Evolutionary conservation across 2,329 filamentous ascomycete species (phyloP).

Genomic region (Alternaria sp.): DNA sequence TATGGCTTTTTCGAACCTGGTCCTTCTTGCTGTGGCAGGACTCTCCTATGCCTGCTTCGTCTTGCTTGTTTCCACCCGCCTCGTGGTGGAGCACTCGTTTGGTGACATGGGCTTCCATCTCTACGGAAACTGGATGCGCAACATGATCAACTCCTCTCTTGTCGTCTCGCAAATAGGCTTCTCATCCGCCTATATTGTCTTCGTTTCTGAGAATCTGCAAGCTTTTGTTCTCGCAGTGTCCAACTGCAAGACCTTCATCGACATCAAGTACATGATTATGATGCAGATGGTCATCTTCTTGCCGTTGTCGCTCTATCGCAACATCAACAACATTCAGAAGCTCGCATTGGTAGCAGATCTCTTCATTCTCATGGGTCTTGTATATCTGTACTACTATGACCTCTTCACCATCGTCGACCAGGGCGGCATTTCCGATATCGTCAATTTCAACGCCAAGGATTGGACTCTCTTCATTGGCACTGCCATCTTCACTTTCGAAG

Average conservation of each 20-base stretch:
- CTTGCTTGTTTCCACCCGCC: constrained; percentile 83
- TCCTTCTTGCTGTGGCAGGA: constrained; percentile 83
- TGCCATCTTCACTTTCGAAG: constrained; percentile 98
- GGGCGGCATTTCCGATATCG: constrained; percentile 81
- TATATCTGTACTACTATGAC: constrained; percentile 97
- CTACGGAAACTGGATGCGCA: constrained; percentile 90
- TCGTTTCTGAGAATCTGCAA: constrained; percentile 93
- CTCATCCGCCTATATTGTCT: constrained; percentile 94
- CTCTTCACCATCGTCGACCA: constrained; percentile 79
- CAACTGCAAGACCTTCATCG: constrained; percentile 83
- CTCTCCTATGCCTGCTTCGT: constrained; percentile 99
- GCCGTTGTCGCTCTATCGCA: constrained; percentile 89
- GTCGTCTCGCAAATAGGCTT: constrained; percentile 96
- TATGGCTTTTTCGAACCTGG: constrained; percentile 94
- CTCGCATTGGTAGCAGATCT: constrained; percentile 92
- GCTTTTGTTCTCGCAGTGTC: constrained; percentile 93
- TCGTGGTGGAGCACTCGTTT: constrained; percentile 91
- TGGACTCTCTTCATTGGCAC: constrained; percentile 99
- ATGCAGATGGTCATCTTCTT: constrained; percentile 96
- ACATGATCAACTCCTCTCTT: constrained; percentile 86
- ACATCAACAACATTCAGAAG: constrained; percentile 97
- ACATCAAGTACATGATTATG: constrained; percentile 88
- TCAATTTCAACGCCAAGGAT: constrained; percentile 85
- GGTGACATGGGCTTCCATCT: constrained; percentile 94
- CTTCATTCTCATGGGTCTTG: constrained; percentile 90